These are phyloP conservation scores for Parathielavia hyrcaniae DNA, from an alignment of 495 filamentous ascomycete species.

Conservation along the genomic window DNA sequence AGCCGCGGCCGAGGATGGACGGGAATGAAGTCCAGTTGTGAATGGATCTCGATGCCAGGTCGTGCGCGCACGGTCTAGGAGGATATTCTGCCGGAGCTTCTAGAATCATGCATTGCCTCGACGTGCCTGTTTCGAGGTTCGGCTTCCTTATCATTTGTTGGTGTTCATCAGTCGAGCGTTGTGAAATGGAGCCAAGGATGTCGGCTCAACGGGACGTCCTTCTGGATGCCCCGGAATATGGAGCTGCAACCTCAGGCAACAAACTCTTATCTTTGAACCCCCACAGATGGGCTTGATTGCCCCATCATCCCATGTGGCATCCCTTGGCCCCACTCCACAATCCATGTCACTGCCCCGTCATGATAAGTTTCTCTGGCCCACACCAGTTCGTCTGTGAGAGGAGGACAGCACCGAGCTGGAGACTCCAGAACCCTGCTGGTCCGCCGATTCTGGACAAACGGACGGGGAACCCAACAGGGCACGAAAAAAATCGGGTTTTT, in stretches of 20 bases:
- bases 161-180: not conserved
- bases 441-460: constrained; percentile 10
- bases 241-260: constrained; percentile 18
- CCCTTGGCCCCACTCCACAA: constrained; percentile 17
- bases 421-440: constrained; percentile 2
- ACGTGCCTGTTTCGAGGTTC: not conserved
- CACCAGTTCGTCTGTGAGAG: constrained; percentile 13
- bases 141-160: not conserved
- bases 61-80: too few relatives aligned
- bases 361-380: constrained; percentile 19
- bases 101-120: not conserved
- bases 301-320: constrained; percentile 27
- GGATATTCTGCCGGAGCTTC: constrained; percentile 1
- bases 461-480: constrained; percentile 7
- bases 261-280: constrained; percentile 35
- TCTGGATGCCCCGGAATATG: constrained; percentile 1
- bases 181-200: constrained; percentile 3
- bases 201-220: constrained; percentile 22
- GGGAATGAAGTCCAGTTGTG: too few relatives aligned
- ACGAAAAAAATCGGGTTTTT: constrained; percentile 2
- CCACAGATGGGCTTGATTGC: constrained; percentile 24
- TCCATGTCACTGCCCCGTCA: constrained; percentile 20
- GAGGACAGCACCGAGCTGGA: not conserved
- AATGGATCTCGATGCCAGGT: too few relatives aligned
- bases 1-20: too few relatives aligned